phyloP scores from a whole-genome alignment of 257 asterid species.

The Striga asiatica region DNA sequence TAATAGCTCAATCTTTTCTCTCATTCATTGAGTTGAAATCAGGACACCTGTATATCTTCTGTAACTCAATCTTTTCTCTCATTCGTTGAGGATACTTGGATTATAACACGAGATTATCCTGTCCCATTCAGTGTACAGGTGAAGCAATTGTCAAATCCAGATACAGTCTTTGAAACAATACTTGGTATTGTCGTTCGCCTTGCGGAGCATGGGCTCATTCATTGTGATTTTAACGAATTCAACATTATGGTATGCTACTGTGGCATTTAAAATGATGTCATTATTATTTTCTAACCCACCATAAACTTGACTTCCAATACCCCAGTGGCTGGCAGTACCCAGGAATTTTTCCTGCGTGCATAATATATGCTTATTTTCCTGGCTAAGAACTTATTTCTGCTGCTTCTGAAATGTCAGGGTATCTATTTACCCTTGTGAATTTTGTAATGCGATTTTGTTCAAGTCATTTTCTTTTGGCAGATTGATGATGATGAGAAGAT shows the following conservation, averaged over 20 bases:
- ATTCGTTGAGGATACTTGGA: constrained; percentile 6
- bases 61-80: not conserved
- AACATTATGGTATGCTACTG: constrained; percentile 65
- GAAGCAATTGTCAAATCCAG: constrained; percentile 71
- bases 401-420: not conserved
- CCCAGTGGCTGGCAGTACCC: too few species aligned
- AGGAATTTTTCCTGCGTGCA: too few species aligned
- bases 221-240: constrained; percentile 92
- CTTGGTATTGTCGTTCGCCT: constrained; percentile 73
- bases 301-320: too few species aligned
- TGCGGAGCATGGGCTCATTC: constrained; percentile 96
- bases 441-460: constrained; percentile 8
- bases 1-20: too few species aligned
- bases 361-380: constrained; percentile 1
- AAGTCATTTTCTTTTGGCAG: constrained; percentile 23
- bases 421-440: constrained; percentile 1
- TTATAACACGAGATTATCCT: constrained; percentile 7
- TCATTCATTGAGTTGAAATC: too few species aligned
- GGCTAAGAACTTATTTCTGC: not conserved
- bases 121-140: constrained; percentile 74
- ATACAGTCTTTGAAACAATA: constrained; percentile 65
- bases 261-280: constrained; percentile 3
- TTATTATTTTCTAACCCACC: constrained; percentile 6
- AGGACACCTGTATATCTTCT: too few species aligned
- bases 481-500: constrained; percentile 90